Conservation (phyloP, 495 filamentous ascomycete species). For the Podospora pseudoanserina region DNA sequence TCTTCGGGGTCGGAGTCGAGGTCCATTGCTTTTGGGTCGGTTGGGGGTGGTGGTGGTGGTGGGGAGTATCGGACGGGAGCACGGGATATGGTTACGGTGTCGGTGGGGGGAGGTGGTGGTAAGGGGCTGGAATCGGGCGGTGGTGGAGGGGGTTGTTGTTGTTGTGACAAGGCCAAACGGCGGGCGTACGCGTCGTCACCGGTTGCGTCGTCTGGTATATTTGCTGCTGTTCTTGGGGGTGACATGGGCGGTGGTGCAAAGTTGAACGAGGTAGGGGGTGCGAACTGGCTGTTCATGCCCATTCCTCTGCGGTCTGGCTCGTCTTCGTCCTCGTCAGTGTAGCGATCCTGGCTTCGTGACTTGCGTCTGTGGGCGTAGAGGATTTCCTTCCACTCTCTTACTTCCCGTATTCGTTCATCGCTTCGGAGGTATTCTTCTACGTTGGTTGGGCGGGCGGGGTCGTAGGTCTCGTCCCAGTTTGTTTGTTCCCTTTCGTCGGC, state of each 20-base stretch:
- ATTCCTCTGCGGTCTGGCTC: conserved; percentile 47
- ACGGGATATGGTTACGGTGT: conserved; percentile 62
- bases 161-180: conserved; percentile 52
- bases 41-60: conserved; percentile 47
- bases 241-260: conserved; percentile 69
- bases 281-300: conserved; percentile 65
- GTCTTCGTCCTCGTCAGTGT: conserved; percentile 57
- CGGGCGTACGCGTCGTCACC: conserved; percentile 71
- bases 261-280: conserved; percentile 60
- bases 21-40: conserved; percentile 54
- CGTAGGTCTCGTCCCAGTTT: conserved; percentile 93
- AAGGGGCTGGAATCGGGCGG: conserved; percentile 32
- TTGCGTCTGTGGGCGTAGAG: conserved; percentile 71
- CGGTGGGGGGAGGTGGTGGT: conserved; percentile 36
- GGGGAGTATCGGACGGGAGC: conserved; percentile 83
- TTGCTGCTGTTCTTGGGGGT: conserved; percentile 38
- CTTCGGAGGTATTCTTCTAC: conserved; percentile 84
- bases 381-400: conserved; percentile 82
- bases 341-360: conserved; percentile 41
- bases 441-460: conserved; percentile 76
- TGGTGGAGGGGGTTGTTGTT: conserved; percentile 27
- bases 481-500: conserved; percentile 58
- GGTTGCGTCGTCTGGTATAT: conserved; percentile 51
- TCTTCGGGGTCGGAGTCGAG: conserved; percentile 42
- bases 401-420: conserved; percentile 75